Base-by-base conservation (phyloP, 2,329 filamentous ascomycete species). In the Colletotrichum tropicicola region DNA sequence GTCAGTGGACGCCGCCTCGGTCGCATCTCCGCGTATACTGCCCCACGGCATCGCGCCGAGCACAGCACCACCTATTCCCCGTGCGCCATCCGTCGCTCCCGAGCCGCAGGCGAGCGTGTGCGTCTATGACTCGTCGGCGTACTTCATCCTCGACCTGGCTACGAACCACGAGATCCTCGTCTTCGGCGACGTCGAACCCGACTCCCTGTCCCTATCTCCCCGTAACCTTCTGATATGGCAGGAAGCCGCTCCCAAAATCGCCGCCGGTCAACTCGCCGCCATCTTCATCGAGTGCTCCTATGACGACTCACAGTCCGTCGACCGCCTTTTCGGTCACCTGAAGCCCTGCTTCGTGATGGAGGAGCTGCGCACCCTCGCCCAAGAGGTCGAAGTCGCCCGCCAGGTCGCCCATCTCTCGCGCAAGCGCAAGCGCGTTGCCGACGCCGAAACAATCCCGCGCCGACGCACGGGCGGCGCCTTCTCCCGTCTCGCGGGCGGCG, bases 221-320 rank as follows among this genome's bases (percentile, higher is more conserved):
- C 89, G 94, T 23, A 98, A 96, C 69, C 80, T 85, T n/a, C 82
- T 84, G 13, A 89, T 99, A 13, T 99, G 96, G 96, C 86, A 88
- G 69, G 92, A 96, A 72, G 95, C 95, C 0, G 95, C 94, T 0
- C 91, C 91, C 8, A 97, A 97, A 74, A 89, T 99, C 25, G 91
- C 84, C 0, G 80, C 84, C 0, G 92, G 93, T 2, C 83, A 85
- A 4, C 84, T 99, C 0, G 86, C 85, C 0, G 95, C 91, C 10
- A 91, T 99, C 12, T 95, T 98, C 73, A 97, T 99, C 70, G 96
- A 99, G 81, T 98, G 95, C 77, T 97, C 93, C 67, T 99, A 95
- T 76, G 92, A 93, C 66, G 91, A 98, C 75, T 87, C 87, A 7
- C 91, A 94, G 71, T 85, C 88, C 21, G 90, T 96, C 65, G 89